These are phyloP conservation scores for Talaromyces atroroseus DNA, from an alignment of 2,329 filamentous ascomycete genomes.

Conservation along the genomic window DNA sequence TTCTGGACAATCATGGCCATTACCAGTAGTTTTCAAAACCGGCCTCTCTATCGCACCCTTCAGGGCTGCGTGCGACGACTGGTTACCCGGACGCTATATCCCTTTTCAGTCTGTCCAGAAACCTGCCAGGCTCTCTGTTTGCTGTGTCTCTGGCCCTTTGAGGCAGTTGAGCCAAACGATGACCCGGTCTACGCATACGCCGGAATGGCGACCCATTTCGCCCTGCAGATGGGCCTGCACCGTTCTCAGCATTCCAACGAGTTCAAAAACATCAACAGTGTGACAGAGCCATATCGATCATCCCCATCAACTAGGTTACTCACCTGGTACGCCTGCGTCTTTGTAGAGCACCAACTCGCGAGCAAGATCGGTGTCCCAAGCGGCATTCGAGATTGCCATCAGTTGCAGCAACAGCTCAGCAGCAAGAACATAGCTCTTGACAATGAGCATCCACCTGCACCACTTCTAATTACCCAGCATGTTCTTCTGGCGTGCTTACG, in stretches of 20 bases:
- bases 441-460: not conserved
- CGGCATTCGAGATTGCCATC: not conserved
- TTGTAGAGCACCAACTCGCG: not conserved
- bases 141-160: not conserved
- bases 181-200: not conserved
- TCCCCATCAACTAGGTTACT: not conserved
- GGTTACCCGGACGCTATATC: not conserved
- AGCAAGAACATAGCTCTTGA: too few species aligned
- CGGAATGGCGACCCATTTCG: not conserved
- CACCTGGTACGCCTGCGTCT: not conserved
- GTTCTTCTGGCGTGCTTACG: not conserved
- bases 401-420: too few species aligned
- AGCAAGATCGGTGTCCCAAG: not conserved
- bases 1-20: not conserved
- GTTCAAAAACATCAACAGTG: not conserved
- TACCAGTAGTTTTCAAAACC: not conserved
- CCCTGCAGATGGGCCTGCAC: not conserved
- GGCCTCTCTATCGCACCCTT: not conserved
- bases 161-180: not conserved
- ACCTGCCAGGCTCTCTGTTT: not conserved
- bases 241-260: not conserved
- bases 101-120: not conserved
- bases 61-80: not conserved
- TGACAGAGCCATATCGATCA: not conserved
- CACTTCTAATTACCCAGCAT: not conserved